phyloP scores from a whole-genome alignment of 1,284 basidiomycete species.

The Boletus sp. region DNA sequence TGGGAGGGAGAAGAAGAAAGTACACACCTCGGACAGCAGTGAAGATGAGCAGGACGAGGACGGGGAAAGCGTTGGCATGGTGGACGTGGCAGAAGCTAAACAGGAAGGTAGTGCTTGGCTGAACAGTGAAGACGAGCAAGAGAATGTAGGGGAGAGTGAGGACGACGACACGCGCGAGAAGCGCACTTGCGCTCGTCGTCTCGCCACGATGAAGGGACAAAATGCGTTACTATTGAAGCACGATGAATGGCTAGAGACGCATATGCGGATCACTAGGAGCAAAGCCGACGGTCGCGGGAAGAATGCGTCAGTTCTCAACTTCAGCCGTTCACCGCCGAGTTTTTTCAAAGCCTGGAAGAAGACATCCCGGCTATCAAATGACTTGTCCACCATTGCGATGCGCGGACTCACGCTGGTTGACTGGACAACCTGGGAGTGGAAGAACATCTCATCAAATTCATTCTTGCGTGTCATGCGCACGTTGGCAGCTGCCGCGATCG shows the following conservation, averaged over 20 bases:
- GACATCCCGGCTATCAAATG: background rate
- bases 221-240: background rate
- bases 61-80: too few species aligned
- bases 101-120: too few species aligned
- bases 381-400: rapidly evolving
- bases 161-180: too few species aligned
- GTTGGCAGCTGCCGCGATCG: background rate
- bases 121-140: rapidly evolving
- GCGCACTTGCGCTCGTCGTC: too few species aligned
- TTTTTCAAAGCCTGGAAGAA: background rate
- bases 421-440: conserved; percentile 4
- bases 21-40: too few species aligned
- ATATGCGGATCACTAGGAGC: background rate
- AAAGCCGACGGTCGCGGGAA: background rate
- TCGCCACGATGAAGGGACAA: background rate
- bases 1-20: too few species aligned
- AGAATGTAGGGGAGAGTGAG: background rate
- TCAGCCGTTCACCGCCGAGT: background rate
- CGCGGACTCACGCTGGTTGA: background rate
- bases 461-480: background rate
- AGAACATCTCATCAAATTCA: background rate
- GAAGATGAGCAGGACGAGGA: too few species aligned
- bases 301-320: background rate
- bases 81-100: too few species aligned
- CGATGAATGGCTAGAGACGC: background rate